phyloP scores from a whole-genome alignment of 805 yeast species.

The Pichia rugopelliculosa region DNA sequence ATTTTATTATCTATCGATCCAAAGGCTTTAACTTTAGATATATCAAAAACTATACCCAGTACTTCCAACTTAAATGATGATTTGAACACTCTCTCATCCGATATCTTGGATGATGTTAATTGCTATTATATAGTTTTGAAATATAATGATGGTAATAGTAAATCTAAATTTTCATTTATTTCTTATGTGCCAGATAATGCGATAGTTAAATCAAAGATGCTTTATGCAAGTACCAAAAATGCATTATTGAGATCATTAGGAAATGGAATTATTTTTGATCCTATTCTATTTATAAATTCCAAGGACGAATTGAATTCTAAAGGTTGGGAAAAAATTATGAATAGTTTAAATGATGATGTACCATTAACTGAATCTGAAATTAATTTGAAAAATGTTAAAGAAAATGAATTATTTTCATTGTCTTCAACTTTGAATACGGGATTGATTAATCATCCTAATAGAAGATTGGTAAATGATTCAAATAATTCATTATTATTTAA shows the following conservation, averaged over 20 bases:
- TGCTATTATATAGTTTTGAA: conserved; percentile 26
- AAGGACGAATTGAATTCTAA: conserved; percentile 44
- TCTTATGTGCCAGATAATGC: conserved; percentile 85
- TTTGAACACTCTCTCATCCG: conserved; percentile 1
- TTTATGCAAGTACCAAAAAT: conserved; percentile 86
- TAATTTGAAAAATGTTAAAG: conserved; percentile 38
- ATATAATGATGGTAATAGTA: conserved; percentile 23
- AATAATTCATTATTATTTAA: conserved; percentile 4
- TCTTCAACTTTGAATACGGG: conserved; percentile 33
- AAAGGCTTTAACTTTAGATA: background rate
- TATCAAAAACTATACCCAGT: background rate
- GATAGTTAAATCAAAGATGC: conserved; percentile 78
- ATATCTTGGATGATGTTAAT: conserved; percentile 27
- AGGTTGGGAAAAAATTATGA: conserved; percentile 38
- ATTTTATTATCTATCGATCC: background rate
- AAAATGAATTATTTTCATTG: conserved; percentile 30
- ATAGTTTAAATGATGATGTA: conserved; percentile 31
- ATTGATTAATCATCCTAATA: background rate
- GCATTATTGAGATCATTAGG: conserved; percentile 59
- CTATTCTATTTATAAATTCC: conserved; percentile 49
- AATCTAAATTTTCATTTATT: conserved; percentile 50
- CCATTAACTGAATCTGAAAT: conserved; percentile 57
- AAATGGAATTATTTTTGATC: conserved; percentile 43
- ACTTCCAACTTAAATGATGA: conserved; percentile 1
- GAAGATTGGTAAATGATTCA: conserved; percentile 4